phyloP scores from a whole-genome alignment of 1,284 basidiomycete species.

The Blastosporella zonata region DNA sequence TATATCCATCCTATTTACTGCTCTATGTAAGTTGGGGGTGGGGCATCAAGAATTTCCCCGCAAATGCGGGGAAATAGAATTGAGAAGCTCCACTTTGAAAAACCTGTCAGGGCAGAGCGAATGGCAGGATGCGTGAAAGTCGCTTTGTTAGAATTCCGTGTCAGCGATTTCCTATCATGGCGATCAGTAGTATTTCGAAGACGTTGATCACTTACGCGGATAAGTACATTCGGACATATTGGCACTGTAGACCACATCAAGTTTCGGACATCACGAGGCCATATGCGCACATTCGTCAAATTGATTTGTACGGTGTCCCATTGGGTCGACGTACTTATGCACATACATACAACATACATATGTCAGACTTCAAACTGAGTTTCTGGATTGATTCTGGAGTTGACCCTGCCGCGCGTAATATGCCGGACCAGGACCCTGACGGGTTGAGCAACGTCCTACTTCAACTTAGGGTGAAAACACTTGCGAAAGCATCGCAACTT shows the following conservation, averaged over 20 bases:
- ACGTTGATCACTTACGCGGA: slow-evolving; percentile 8
- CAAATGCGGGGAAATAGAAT: slow-evolving; percentile 8
- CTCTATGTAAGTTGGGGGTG: not conserved
- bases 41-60: slow-evolving; percentile 7
- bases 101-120: slow-evolving; percentile 3
- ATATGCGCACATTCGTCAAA: not conserved
- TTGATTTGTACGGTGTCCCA: not conserved
- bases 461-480: too few species aligned
- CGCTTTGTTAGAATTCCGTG: not conserved
- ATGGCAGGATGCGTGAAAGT: not conserved
- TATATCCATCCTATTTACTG: not conserved
- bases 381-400: not conserved
- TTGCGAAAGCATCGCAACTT: too few species aligned
- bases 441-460: not conserved
- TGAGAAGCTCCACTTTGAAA: slow-evolving; percentile 1
- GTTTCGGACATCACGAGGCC: slow-evolving; percentile 9
- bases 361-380: not conserved
- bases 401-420: not conserved
- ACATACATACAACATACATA: not conserved
- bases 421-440: not conserved
- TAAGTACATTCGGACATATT: not conserved
- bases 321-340: not conserved
- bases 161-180: slow-evolving; percentile 14
- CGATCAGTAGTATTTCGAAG: slow-evolving; percentile 11
- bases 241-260: slow-evolving; percentile 2